Conservation (phyloP, 2,329 filamentous ascomycete species). For the Sclerotinia sclerotiorum region DNA sequence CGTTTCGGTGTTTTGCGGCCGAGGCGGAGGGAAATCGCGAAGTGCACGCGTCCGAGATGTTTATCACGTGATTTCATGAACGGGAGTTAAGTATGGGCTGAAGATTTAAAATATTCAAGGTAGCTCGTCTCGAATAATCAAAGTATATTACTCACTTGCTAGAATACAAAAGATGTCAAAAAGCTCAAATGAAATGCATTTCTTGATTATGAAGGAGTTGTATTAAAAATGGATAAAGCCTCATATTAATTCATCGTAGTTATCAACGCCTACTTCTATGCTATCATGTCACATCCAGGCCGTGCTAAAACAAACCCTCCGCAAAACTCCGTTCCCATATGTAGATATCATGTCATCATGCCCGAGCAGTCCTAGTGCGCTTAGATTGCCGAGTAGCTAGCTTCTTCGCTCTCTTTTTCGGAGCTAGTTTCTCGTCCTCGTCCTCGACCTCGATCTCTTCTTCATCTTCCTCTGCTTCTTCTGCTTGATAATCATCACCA, state of each 20-base stretch:
- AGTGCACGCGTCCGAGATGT: not conserved
- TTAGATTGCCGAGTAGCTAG: slow-evolving; percentile 14
- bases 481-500: slow-evolving; percentile 5
- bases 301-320: slow-evolving; percentile 6
- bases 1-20: not conserved
- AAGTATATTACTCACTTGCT: not conserved
- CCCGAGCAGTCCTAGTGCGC: not conserved
- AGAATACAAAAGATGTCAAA: not conserved
- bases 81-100: not conserved
- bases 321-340: slow-evolving; percentile 11
- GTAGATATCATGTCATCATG: slow-evolving; percentile 6
- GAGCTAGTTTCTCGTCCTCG: slow-evolving; percentile 3
- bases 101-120: not conserved
- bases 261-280: slow-evolving; percentile 13
- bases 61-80: not conserved
- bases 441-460: slow-evolving; percentile 13
- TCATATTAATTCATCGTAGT: not conserved
- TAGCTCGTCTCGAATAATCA: not conserved
- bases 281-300: slow-evolving; percentile 11
- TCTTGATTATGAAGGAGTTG: not conserved
- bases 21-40: slow-evolving; percentile 15
- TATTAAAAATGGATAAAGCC: not conserved
- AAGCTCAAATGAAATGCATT: not conserved
- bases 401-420: slow-evolving; percentile 1
- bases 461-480: slow-evolving; percentile 12